These are phyloP conservation scores for Mrakiaceae sp. DNA, from an alignment of 1,284 basidiomycete genomes.

Conservation along the genomic window DNA sequence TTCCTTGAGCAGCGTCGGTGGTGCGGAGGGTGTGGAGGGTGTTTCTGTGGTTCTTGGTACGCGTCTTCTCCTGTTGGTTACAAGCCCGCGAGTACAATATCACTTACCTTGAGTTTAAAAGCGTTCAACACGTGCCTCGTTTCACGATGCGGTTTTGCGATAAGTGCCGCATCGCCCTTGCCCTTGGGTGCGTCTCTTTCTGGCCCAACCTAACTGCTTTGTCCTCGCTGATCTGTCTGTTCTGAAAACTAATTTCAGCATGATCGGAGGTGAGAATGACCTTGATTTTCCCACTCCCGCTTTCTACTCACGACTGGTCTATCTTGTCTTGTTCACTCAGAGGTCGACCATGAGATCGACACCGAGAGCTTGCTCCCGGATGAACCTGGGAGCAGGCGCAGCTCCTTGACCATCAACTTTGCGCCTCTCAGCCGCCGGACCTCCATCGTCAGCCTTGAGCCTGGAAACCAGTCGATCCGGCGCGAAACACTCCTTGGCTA, in stretches of 20 bases:
- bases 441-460: neutral
- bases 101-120: too few species aligned
- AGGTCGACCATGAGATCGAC: too few species aligned
- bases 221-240: neutral
- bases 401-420: neutral
- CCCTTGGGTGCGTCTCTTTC: neutral
- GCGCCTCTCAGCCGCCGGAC: neutral
- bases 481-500: neutral
- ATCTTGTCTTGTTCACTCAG: neutral
- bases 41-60: neutral
- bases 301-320: neutral
- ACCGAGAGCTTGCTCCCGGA: too few species aligned
- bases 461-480: neutral
- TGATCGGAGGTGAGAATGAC: constrained; percentile 7
- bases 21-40: neutral
- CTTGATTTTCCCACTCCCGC: neutral
- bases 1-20: constrained; percentile 5
- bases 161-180: constrained; percentile 5
- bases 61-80: neutral
- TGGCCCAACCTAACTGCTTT: neutral
- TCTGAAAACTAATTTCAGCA: neutral
- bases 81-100: too few species aligned
- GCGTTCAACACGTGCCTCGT: constrained; percentile 3
- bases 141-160: constrained; percentile 9
- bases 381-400: neutral